A percentile compares a stretch with the other conserved stretches of the same genome.
Conservation (phyloP, 345 rosid species). For the Cardamine occulta region DNA sequence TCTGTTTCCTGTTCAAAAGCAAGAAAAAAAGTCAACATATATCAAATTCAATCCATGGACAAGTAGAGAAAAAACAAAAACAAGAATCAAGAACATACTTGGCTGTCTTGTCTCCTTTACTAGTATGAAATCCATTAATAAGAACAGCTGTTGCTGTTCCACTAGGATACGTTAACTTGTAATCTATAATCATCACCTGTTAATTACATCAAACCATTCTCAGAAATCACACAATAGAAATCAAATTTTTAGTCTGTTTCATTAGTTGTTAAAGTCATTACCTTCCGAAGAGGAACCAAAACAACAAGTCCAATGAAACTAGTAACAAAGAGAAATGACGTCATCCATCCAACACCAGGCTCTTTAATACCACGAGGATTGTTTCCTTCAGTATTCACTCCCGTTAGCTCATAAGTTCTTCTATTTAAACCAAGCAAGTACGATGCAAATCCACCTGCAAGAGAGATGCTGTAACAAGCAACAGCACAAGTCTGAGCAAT, state of each 20-base stretch:
- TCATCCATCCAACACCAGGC: conserved; percentile 93
- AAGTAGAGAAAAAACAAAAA: background rate
- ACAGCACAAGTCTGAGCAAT: conserved; percentile 92
- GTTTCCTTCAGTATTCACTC: conserved; percentile 71
- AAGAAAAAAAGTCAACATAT: too few species aligned
- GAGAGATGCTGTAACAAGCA: conserved; percentile 89
- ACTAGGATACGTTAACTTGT: conserved; percentile 79
- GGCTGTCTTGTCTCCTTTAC: conserved; percentile 70
- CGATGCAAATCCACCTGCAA: conserved; percentile 97
- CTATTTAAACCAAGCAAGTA: conserved; percentile 78
- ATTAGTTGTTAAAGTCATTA: conserved; percentile 11
- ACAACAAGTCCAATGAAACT: conserved; percentile 85
- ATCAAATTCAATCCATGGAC: conserved; percentile 1
- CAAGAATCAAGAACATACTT: conserved; percentile 51
- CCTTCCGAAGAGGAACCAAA: conserved; percentile 89
- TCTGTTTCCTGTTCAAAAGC: conserved; percentile 64
- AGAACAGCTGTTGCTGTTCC: conserved; percentile 95
- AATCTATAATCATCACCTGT: conserved; percentile 92
- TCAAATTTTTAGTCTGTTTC: background rate
- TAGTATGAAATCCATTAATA: conserved; percentile 86
- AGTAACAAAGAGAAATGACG: conserved; percentile 70
- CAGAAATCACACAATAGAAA: background rate
- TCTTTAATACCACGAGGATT: conserved; percentile 70
- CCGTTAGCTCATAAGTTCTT: conserved; percentile 66
- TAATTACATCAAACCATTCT: background rate